A percentile compares a stretch with the other conserved stretches of the same genome.
These are phyloP conservation scores for Diplocarpon rosae DNA, from an alignment of 2,329 filamentous ascomycete genomes.

Conservation along the genomic window DNA sequence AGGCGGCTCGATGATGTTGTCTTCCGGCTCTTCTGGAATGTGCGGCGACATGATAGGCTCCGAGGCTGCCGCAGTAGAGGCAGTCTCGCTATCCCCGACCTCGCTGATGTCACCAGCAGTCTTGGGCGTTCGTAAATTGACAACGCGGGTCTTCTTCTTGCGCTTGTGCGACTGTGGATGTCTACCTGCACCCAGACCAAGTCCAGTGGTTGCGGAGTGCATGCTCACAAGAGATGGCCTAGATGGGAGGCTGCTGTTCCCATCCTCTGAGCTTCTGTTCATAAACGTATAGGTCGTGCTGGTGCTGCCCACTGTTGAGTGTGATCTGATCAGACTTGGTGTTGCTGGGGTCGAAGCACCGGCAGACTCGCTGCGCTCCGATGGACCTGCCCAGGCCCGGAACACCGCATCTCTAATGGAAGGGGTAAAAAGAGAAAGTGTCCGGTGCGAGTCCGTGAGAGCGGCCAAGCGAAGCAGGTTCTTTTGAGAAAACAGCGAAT, in stretches of 20 bases:
- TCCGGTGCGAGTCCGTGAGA: conserved; percentile 79
- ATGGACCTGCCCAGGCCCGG: conserved; percentile 76
- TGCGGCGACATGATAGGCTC: conserved; percentile 46
- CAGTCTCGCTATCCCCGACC: conserved; percentile 36
- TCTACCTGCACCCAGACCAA: conserved; percentile 51
- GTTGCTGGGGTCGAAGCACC: conserved; percentile 28
- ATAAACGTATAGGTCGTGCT: conserved; percentile 57
- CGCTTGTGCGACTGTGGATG: conserved; percentile 51
- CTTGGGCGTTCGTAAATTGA: conserved; percentile 61
- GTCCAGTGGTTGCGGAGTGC: conserved; percentile 47
- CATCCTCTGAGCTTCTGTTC: conserved; percentile 52
- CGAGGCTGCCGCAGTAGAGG: conserved; percentile 48
- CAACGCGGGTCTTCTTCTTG: conserved; percentile 75
- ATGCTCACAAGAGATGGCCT: conserved; percentile 56
- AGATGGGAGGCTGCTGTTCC: conserved; percentile 44
- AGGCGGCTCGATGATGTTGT: conserved; percentile 42
- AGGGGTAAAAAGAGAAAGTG: conserved; percentile 82
- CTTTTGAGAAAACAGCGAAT: conserved; percentile 91
- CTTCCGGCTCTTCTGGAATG: conserved; percentile 49
- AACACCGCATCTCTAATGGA: conserved; percentile 86
- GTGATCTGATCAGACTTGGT: conserved; percentile 47
- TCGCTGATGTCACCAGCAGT: conserved; percentile 38
- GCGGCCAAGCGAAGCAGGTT: conserved; percentile 76
- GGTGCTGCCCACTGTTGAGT: conserved; percentile 47
- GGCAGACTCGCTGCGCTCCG: conserved; percentile 53